Evolutionary conservation across 805 yeast species (phyloP).

Genomic region (Yamadazyma sp.): DNA sequence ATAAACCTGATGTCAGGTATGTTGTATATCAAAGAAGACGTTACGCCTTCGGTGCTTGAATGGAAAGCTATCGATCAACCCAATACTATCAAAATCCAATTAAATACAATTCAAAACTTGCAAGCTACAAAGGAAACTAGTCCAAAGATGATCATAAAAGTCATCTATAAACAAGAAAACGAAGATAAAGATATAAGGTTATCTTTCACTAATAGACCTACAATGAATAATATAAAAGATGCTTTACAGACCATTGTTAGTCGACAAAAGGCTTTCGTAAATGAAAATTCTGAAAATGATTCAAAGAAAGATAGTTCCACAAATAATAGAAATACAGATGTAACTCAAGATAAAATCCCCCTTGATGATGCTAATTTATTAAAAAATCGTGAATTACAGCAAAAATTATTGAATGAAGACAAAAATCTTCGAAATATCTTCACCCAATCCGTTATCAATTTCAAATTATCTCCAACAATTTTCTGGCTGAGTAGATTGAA

Average conservation of each 20-base stretch:
- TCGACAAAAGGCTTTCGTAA: constrained; percentile 54
- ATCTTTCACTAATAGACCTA: constrained; percentile 66
- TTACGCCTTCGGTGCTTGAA: constrained; percentile 38
- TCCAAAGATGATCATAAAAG: constrained; percentile 63
- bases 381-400: constrained; percentile 74
- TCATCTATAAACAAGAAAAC: constrained; percentile 42
- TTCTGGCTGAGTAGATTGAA: constrained; percentile 86
- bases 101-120: constrained; percentile 38
- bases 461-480: constrained; percentile 72
- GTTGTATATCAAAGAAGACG: constrained; percentile 39
- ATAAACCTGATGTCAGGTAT: constrained; percentile 40
- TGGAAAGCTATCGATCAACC: constrained; percentile 44
- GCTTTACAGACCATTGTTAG: constrained; percentile 67
- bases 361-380: constrained; percentile 49
- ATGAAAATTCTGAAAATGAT: constrained; percentile 26
- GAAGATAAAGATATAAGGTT: constrained; percentile 38
- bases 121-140: constrained; percentile 69
- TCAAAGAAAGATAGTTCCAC: constrained; percentile 16
- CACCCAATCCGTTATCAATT: constrained; percentile 81
- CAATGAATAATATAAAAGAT: constrained; percentile 72
- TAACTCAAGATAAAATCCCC: constrained; percentile 17
- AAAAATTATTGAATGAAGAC: constrained; percentile 67
- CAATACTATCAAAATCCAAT: constrained; percentile 30
- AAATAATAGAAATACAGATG: constrained; percentile 3
- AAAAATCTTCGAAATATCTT: constrained; percentile 68